Evolutionary conservation across 768 basidiomycete species (phyloP).

Genomic region (Mycena leptocephala): DNA sequence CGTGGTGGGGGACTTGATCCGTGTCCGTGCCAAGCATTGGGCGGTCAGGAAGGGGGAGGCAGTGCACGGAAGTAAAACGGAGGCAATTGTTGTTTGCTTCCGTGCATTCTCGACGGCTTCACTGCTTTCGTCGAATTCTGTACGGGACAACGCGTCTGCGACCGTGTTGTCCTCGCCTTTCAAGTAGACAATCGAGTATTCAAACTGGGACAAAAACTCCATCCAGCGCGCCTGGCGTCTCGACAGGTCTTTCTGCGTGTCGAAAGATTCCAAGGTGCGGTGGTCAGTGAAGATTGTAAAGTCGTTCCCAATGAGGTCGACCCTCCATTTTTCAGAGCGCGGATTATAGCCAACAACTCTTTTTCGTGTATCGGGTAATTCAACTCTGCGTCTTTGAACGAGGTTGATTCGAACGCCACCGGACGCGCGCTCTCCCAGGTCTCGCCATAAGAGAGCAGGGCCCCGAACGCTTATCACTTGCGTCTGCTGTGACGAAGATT

Average conservation of each 20-base stretch:
- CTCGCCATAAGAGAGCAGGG: conserved; percentile 40
- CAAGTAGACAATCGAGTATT: neutral
- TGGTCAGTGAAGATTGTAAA: conserved; percentile 52
- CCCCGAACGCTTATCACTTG: conserved; percentile 47
- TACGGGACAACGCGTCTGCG: neutral
- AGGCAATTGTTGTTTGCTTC: no score
- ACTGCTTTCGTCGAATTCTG: no score
- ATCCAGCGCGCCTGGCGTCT: no score
- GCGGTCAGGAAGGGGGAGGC: no score
- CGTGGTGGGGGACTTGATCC: no score
- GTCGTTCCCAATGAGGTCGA: conserved; percentile 30
- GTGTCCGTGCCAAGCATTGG: no score
- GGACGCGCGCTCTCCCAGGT: conserved; percentile 48
- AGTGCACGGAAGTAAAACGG: no score
- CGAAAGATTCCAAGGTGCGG: conserved; percentile 47
- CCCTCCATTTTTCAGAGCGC: conserved; percentile 40
- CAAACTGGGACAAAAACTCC: no score
- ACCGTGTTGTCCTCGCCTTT: neutral
- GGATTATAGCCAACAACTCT: conserved; percentile 47
- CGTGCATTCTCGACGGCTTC: neutral
- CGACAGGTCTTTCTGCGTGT: no score
- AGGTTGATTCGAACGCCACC: conserved; percentile 45
- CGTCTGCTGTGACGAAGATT: conserved; percentile 51
- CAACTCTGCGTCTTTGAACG: conserved; percentile 38
- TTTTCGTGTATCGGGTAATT: conserved; percentile 47